These are phyloP conservation scores for Lactifluus piperatus DNA, from an alignment of 768 basidiomycete species.

Conservation along the genomic window DNA sequence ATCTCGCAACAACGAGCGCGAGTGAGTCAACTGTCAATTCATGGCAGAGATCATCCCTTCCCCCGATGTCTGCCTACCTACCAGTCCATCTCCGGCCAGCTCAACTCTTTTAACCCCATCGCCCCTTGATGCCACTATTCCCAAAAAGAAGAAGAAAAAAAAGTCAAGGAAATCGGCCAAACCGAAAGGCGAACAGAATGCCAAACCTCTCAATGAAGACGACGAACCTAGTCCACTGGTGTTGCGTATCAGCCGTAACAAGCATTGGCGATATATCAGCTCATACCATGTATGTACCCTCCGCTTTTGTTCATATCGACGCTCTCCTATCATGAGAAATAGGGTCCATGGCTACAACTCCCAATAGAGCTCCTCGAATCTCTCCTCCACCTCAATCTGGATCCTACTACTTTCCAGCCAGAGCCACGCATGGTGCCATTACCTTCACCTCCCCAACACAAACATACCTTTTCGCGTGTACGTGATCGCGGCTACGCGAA, in stretches of 20 bases:
- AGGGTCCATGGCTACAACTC: constrained; percentile 91
- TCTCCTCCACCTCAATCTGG: constrained; percentile 66
- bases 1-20: no score
- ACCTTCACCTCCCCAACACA: constrained; percentile 29
- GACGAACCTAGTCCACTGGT: constrained; percentile 49
- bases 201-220: constrained; percentile 27
- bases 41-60: no score
- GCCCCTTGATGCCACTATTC: constrained; percentile 22
- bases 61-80: no score
- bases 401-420: constrained; percentile 53
- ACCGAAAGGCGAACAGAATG: constrained; percentile 46
- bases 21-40: no score
- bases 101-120: no score
- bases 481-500: constrained; percentile 40
- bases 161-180: constrained; percentile 68
- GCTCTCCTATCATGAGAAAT: background rate
- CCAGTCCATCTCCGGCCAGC: background rate
- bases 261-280: constrained; percentile 91
- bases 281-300: constrained; percentile 68
- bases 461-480: constrained; percentile 20
- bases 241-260: constrained; percentile 84
- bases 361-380: constrained; percentile 82
- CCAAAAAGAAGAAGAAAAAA: constrained; percentile 59
- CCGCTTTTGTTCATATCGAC: background rate
- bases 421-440: constrained; percentile 34